Evolutionary conservation across 257 asterid species (phyloP).

Genomic region (Cruciata laevipes): DNA sequence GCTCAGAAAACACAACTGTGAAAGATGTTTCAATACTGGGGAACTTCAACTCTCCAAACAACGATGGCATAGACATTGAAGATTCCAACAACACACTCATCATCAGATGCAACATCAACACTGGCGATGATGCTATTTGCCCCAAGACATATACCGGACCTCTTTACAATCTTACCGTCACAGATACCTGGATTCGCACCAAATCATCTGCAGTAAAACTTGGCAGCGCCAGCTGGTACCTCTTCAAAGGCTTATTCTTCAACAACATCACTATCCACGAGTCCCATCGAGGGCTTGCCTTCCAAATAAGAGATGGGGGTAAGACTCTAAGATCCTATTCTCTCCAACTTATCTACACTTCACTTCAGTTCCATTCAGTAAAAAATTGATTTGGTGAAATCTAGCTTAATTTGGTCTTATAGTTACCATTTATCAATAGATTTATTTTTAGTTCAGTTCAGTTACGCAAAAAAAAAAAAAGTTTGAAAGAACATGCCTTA

Average conservation of each 20-base stretch:
- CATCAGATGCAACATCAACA: conserved; percentile 60
- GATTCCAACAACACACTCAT: conserved; percentile 84
- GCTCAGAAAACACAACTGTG: conserved; percentile 55
- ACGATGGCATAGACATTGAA: conserved; percentile 85
- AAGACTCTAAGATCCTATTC: background rate
- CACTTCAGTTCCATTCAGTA: background rate
- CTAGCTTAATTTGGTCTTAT: background rate
- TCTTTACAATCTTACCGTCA: conserved; percentile 66
- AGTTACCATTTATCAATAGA: too few relatives aligned
- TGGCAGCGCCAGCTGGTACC: conserved; percentile 81
- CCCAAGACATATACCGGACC: conserved; percentile 71
- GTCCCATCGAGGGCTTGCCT: conserved; percentile 82
- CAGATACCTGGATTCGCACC: conserved; percentile 69
- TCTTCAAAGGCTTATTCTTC: conserved; percentile 51
- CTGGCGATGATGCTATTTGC: conserved; percentile 98
- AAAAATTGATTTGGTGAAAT: too few relatives aligned
- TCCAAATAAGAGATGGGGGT: conserved; percentile 98
- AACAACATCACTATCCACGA: conserved; percentile 69
- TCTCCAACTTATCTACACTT: background rate
- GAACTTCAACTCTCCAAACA: conserved; percentile 82
- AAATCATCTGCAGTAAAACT: conserved; percentile 91
- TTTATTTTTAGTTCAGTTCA: too few relatives aligned
- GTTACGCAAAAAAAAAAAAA: too few relatives aligned
- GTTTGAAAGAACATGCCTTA: too few relatives aligned
- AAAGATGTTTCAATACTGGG: conserved; percentile 62